Evolutionary conservation across 257 asterid genomes (phyloP).

Genomic region (Fraxinus excelsior): DNA sequence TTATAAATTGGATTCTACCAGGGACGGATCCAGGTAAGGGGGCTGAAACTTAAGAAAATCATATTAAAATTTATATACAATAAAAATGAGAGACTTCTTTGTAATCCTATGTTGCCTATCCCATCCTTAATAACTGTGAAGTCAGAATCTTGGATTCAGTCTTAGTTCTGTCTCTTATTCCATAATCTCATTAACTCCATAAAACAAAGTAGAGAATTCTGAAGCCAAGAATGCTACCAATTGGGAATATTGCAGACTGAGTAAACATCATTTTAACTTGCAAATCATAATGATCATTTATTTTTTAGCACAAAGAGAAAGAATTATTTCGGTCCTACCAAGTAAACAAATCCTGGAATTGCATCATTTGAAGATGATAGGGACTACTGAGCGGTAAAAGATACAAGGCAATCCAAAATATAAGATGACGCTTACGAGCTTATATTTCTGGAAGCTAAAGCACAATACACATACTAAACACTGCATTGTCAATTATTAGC

Average conservation of each 20-base stretch:
- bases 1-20: slow-evolving; percentile 12
- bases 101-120: background rate
- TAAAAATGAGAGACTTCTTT: background rate
- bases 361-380: background rate
- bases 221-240: background rate
- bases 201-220: background rate
- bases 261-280: background rate
- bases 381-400: background rate
- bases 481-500: background rate
- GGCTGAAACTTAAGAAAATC: no score
- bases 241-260: background rate
- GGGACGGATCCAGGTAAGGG: no score
- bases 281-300: background rate
- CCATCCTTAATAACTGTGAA: background rate
- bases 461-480: background rate
- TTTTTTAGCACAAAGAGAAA: background rate
- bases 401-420: no score
- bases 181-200: background rate
- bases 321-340: no score
- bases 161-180: background rate
- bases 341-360: background rate
- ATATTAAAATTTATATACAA: no score
- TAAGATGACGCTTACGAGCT: no score
- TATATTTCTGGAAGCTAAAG: no score
- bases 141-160: background rate